These are phyloP conservation scores for Lactarius evosmus DNA, from an alignment of 768 basidiomycete species.

Conservation along the genomic window DNA sequence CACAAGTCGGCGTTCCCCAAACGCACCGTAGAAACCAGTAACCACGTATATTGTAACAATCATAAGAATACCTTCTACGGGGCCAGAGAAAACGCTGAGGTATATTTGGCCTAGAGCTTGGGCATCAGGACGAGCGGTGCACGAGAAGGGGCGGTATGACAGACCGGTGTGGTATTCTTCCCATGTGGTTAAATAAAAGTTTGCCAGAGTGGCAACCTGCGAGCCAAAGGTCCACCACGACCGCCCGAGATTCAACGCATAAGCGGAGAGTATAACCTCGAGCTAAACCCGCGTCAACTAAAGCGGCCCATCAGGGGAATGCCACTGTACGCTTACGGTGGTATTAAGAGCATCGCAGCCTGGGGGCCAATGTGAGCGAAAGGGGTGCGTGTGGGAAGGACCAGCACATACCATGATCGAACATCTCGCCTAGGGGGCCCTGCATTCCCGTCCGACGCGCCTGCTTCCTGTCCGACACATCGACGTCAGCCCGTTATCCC, in stretches of 20 bases:
- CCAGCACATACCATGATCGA: slow-evolving; percentile 78
- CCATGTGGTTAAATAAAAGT: slow-evolving; percentile 75
- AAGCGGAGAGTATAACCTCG: slow-evolving; percentile 76
- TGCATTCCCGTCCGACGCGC: slow-evolving; percentile 95
- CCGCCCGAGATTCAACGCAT: slow-evolving; percentile 86
- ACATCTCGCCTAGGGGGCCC: slow-evolving; percentile 96
- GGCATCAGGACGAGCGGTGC: slow-evolving; percentile 5
- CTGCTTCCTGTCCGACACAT: slow-evolving; percentile 65
- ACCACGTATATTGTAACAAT: slow-evolving; percentile 73
- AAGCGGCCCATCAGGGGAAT: neutral
- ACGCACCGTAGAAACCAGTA: slow-evolving; percentile 69
- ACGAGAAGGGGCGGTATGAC: slow-evolving; percentile 16
- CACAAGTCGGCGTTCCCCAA: neutral
- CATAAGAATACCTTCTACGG: slow-evolving; percentile 93
- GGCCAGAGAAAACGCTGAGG: slow-evolving; percentile 91
- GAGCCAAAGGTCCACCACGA: slow-evolving; percentile 98
- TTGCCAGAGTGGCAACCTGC: slow-evolving; percentile 64
- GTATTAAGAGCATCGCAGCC: slow-evolving; percentile 95
- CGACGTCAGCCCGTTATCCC: neutral
- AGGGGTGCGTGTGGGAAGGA: neutral
- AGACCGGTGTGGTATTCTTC: slow-evolving; percentile 85
- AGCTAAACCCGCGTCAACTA: slow-evolving; percentile 47
- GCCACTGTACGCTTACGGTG: slow-evolving; percentile 48
- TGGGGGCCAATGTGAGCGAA: slow-evolving; percentile 31
- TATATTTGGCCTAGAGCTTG: slow-evolving; percentile 68